Percentiles rank a stretch among this genome's conserved stretches.
Conservation (phyloP, 345 rosid species). For the Populus davidiana region DNA sequence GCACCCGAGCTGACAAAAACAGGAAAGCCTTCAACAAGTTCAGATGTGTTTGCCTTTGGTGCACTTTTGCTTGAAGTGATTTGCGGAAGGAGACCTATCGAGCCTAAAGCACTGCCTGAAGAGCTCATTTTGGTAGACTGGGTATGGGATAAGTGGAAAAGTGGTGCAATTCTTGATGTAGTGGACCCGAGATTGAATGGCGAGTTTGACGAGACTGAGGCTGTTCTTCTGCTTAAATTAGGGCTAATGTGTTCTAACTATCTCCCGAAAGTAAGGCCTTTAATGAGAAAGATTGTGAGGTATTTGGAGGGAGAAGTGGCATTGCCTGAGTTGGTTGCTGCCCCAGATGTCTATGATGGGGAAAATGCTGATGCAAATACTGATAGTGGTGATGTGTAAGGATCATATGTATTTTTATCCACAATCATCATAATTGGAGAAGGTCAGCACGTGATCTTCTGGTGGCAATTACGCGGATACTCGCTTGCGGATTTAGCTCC, state of each 20-base stretch:
- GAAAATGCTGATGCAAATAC: constrained; percentile 28
- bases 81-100: background rate
- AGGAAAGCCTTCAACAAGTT: background rate
- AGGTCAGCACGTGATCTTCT: constrained; percentile 36
- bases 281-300: background rate
- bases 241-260: constrained; percentile 1
- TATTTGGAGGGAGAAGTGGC: background rate
- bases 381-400: constrained; percentile 23
- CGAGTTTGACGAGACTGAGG: background rate
- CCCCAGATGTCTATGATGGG: constrained; percentile 43
- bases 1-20: background rate
- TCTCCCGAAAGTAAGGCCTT: background rate
- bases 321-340: constrained; percentile 11
- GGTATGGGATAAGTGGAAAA: background rate
- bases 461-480: constrained; percentile 24
- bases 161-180: background rate
- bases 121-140: background rate
- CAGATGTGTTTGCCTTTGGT: background rate
- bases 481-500: constrained; percentile 29
- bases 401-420: constrained; percentile 52
- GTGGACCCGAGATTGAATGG: background rate
- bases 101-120: background rate
- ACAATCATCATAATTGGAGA: constrained; percentile 33
- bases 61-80: background rate
- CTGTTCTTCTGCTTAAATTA: background rate